Conservation (phyloP, 179 eudicot genomes). For the Pouteria campechiana region DNA sequence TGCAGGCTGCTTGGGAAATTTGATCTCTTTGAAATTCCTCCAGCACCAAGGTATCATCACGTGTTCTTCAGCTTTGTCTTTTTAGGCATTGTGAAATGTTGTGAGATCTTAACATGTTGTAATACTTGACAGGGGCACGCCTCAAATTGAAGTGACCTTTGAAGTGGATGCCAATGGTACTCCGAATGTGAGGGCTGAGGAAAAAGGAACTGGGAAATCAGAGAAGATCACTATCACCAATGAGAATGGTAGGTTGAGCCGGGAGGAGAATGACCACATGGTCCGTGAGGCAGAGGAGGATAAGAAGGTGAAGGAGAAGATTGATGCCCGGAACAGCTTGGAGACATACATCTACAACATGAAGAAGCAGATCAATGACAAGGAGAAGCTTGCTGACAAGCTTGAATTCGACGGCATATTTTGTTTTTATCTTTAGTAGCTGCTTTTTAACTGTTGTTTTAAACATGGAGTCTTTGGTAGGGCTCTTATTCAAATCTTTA, state of each 20-base stretch:
- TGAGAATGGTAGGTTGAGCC: constrained; percentile 64
- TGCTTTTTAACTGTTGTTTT: too few species aligned
- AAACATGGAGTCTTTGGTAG: too few species aligned
- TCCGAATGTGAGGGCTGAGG: constrained; percentile 60
- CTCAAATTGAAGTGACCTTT: constrained; percentile 69
- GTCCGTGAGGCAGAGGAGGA: constrained; percentile 67
- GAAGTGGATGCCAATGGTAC: constrained; percentile 72
- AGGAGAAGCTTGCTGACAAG: constrained; percentile 53
- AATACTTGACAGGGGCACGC: constrained; percentile 48
- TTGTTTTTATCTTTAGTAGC: too few species aligned
- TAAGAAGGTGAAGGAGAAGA: constrained; percentile 44
- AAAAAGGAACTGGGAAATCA: constrained; percentile 61
- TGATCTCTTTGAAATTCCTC: constrained; percentile 51
- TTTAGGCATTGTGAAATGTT: not conserved
- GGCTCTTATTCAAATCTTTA: too few species aligned
- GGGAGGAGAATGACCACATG: constrained; percentile 56
- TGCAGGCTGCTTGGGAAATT: constrained; percentile 61
- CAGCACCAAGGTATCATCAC: constrained; percentile 75
- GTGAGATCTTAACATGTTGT: not conserved
- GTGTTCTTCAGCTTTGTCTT: not conserved
- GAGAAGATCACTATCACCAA: constrained; percentile 65
- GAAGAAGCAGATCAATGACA: constrained; percentile 47
- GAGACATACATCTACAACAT: constrained; percentile 58
- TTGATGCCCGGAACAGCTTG: constrained; percentile 51
- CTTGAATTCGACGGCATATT: constrained; percentile 42